Evolutionary conservation across 1,139 yeast species (phyloP), one percentile per base, ranked within the genome.

Genomic region (Pichia cactophila): DNA sequence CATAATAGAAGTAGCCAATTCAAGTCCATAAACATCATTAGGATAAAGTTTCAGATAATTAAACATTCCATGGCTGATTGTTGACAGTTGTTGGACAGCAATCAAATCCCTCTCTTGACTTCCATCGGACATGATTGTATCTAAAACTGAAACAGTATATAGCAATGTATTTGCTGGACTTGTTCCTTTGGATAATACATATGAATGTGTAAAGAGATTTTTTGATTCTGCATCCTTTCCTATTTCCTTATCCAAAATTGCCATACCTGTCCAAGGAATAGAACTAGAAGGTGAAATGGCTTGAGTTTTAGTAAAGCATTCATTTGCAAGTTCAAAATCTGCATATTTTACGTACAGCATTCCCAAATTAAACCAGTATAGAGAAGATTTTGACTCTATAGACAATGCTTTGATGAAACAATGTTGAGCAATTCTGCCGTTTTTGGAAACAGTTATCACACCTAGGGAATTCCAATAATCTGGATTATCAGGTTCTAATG

Each of bases 191-290:
- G 96, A 81, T 44, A 89, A 68, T 16, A 81, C 75, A 58, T 77
- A 85, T 0, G 96, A 85, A 65, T 90, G 97, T 1, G 87, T 82
- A 61, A 83, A 84, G 45, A 85, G 64, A 20, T 73, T 71, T 10
- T 74, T 65, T 0, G 95, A 82, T 16, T 69, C 71, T 2, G 63
- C 68, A 0, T 46, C 31, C 42, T 84, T 77, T 0, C 89, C 92
- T n/a, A 66, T 60, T 1, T 77, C 77, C 50, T 79, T 78, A 1
- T 82, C 75, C 0, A 85, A 69, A 36, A 90, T 65, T 0, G 96
- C 97, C 61, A 83, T 80, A 1, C 96, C 96, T 39, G 86, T 65
- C 97, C 98, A 92, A 0, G 96, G 78, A n/a, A 73, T 72, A 0
- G 86, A 73, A 50, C 74, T 77, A 47, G 82, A 85, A 1, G 98